Percentiles rank a stretch among this genome's conserved stretches.
Conservation (phyloP, 140 eudicot genomes). For the Stevia rebaudiana region DNA sequence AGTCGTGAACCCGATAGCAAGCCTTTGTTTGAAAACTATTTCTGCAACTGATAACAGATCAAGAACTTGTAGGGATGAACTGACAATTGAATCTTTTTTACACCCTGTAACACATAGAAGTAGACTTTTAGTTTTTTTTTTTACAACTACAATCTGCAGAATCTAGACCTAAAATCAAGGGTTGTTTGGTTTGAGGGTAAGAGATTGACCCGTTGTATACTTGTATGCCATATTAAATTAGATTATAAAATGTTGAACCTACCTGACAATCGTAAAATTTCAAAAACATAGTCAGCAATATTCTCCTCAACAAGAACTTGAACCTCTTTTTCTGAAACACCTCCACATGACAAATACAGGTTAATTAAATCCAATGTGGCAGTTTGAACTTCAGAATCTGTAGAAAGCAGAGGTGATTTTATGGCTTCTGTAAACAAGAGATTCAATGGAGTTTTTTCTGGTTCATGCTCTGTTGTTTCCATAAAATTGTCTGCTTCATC, state of each 20-base stretch:
- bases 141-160: conserved; percentile 1
- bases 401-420: conserved; percentile 82
- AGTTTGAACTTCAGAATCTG: conserved; percentile 72
- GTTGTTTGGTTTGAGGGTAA: background rate
- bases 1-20: conserved; percentile 80
- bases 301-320: conserved; percentile 82
- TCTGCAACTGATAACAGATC: conserved; percentile 73
- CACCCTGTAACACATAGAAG: conserved; percentile 50
- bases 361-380: conserved; percentile 59
- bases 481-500: conserved; percentile 63
- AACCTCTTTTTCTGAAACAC: conserved; percentile 46
- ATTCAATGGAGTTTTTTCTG: conserved; percentile 46
- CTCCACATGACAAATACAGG: conserved; percentile 57
- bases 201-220: too few relatives aligned
- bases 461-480: conserved; percentile 45
- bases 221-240: conserved; percentile 6
- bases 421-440: conserved; percentile 92
- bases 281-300: conserved; percentile 86
- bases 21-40: conserved; percentile 65
- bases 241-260: conserved; percentile 18
- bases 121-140: too few relatives aligned
- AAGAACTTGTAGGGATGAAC: conserved; percentile 69
- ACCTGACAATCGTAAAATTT: conserved; percentile 84
- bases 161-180: background rate
- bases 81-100: conserved; percentile 67